Percentiles rank a stretch among this genome's conserved stretches.
phyloP scores from a whole-genome alignment of 2,329 filamentous ascomycete species.

The Calycina herbarum region DNA sequence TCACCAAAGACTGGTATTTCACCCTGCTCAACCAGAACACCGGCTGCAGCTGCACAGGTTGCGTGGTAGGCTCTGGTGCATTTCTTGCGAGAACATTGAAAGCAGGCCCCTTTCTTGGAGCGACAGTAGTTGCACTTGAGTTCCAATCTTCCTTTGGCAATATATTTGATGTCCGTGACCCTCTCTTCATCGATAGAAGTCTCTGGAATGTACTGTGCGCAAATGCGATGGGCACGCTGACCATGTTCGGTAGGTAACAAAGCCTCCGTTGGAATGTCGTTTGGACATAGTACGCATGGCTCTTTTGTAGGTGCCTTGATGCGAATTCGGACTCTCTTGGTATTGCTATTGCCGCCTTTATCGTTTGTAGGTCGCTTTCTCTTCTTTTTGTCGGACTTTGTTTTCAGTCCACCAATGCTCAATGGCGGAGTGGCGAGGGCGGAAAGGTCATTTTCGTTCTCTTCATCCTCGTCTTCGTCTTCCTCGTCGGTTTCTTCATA shows the following conservation, averaged over 20 bases:
- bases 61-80: slow-evolving; percentile 92
- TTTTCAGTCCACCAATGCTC: slow-evolving; percentile 68
- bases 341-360: slow-evolving; percentile 42
- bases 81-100: slow-evolving; percentile 94
- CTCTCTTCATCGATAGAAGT: slow-evolving; percentile 78
- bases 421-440: slow-evolving; percentile 76
- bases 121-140: slow-evolving; percentile 95
- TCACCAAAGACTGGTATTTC: slow-evolving; percentile 84
- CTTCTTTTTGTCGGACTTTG: slow-evolving; percentile 62
- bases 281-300: slow-evolving; percentile 89
- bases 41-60: slow-evolving; percentile 88
- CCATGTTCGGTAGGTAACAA: slow-evolving; percentile 80
- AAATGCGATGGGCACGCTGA: slow-evolving; percentile 82
- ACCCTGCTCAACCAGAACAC: slow-evolving; percentile 86
- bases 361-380: slow-evolving; percentile 60
- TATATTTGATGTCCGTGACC: slow-evolving; percentile 75
- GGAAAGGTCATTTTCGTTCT: slow-evolving; percentile 61
- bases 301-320: slow-evolving; percentile 68
- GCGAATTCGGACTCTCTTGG: slow-evolving; percentile 77
- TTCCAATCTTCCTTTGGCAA: slow-evolving; percentile 83
- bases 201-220: slow-evolving; percentile 88
- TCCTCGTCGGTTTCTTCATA: slow-evolving; percentile 77
- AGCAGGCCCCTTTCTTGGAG: slow-evolving; percentile 91
- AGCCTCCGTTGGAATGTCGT: slow-evolving; percentile 78
- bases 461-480: slow-evolving; percentile 64